Evolutionary conservation across 23 red algal genomes (phyloP).

Genomic region (Gracilaria vermiculophylla): DNA sequence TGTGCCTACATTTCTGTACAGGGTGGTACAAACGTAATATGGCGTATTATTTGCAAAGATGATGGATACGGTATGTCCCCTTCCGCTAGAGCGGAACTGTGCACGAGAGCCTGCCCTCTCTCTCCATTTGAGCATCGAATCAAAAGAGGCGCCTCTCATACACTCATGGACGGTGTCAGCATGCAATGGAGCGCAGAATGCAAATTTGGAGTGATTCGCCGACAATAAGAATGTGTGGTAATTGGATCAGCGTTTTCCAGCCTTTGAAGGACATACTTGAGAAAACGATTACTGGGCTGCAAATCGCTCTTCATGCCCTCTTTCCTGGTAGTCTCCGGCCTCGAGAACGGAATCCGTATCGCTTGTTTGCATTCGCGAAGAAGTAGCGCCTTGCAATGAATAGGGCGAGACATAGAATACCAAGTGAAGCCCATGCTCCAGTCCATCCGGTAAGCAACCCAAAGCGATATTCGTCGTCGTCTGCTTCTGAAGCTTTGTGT

Average conservation of each 20-base stretch:
- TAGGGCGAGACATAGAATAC: not conserved
- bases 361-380: not conserved
- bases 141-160: no score
- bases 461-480: not conserved
- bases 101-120: no score
- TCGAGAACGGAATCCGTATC: not conserved
- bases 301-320: not conserved
- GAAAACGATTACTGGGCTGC: no score
- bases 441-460: conserved; percentile 14
- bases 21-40: not conserved
- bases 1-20: not conserved
- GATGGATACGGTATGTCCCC: not conserved
- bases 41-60: no score
- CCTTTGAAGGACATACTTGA: no score
- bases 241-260: no score
- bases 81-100: no score
- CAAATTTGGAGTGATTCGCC: no score
- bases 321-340: not conserved
- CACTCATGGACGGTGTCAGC: no score
- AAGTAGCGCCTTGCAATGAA: conserved; percentile 22
- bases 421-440: conserved; percentile 19
- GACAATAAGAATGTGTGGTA: no score
- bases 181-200: no score
- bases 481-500: not conserved
- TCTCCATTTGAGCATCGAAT: no score